Conservation (phyloP, 495 filamentous ascomycete genomes). For the Xylaria grammica region DNA sequence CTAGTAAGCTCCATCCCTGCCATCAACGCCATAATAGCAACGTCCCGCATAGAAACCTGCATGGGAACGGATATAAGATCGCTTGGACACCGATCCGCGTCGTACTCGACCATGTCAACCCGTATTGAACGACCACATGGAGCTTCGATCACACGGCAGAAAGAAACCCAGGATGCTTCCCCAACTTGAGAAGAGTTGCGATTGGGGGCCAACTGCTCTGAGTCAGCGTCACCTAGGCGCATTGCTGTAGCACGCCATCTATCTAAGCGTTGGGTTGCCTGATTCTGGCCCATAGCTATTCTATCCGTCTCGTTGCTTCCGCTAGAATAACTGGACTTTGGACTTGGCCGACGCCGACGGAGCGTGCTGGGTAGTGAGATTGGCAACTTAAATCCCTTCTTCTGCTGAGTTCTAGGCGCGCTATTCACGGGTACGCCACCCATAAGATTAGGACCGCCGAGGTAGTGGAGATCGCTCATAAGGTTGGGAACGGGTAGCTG, state of each 20-base stretch:
- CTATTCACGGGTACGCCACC: background rate
- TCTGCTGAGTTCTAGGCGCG: background rate
- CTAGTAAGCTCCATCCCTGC: constrained; percentile 11
- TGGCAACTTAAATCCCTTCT: background rate
- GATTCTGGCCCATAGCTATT: no score
- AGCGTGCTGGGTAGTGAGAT: background rate
- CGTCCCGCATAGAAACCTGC: constrained; percentile 9
- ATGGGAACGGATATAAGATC: constrained; percentile 9
- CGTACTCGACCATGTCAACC: constrained; percentile 8
- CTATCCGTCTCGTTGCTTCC: background rate
- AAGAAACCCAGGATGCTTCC: constrained; percentile 12
- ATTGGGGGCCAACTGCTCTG: background rate
- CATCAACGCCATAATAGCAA: constrained; percentile 11
- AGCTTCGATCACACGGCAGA: constrained; percentile 9
- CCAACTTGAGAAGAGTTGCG: background rate
- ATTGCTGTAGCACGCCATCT: background rate
- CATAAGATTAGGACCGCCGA: background rate
- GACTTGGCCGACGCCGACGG: constrained; percentile 4
- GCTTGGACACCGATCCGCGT: constrained; percentile 8
- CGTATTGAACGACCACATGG: background rate
- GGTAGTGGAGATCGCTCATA: no score
- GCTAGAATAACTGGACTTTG: background rate
- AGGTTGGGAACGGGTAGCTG: no score
- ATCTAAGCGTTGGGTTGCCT: background rate
- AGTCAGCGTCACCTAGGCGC: background rate